Evolutionary conservation across 306 rosid genomes (phyloP).

Genomic region (Cicer chorassanicum): DNA sequence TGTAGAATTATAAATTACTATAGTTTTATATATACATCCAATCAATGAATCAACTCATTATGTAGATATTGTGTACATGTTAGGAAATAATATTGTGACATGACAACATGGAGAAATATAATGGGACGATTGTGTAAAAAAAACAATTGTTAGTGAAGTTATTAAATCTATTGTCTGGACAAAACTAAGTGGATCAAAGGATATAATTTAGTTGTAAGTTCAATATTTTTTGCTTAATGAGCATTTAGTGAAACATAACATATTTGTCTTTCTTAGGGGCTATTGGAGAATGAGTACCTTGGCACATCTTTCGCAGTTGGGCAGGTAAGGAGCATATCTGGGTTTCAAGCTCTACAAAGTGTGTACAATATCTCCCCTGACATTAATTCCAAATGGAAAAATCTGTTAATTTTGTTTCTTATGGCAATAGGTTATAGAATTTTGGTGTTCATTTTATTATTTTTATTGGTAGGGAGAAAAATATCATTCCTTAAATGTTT

Average conservation of each 20-base stretch:
- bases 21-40: not conserved
- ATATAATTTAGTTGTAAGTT: conserved; percentile 4
- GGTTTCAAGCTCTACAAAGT: conserved; percentile 84
- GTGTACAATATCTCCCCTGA: conserved; percentile 75
- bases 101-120: too few species aligned
- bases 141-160: too few species aligned
- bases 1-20: not conserved
- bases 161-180: too few species aligned
- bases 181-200: conserved; percentile 14
- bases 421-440: conserved; percentile 86
- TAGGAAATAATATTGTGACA: too few species aligned
- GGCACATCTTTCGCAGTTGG: conserved; percentile 88
- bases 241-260: conserved; percentile 14
- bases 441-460: conserved; percentile 62
- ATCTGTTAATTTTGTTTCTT: conserved; percentile 83
- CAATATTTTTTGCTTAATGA: not conserved
- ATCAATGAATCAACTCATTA: not conserved
- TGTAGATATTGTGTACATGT: too few species aligned
- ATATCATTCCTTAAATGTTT: conserved; percentile 53
- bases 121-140: too few species aligned
- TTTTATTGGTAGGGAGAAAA: conserved; percentile 58
- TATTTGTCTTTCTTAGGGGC: conserved; percentile 60
- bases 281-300: conserved; percentile 93
- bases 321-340: conserved; percentile 90
- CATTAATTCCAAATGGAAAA: conserved; percentile 80